Conservation (phyloP, 139 green algal genomes). For the Pseudopediastrum boryanum region DNA sequence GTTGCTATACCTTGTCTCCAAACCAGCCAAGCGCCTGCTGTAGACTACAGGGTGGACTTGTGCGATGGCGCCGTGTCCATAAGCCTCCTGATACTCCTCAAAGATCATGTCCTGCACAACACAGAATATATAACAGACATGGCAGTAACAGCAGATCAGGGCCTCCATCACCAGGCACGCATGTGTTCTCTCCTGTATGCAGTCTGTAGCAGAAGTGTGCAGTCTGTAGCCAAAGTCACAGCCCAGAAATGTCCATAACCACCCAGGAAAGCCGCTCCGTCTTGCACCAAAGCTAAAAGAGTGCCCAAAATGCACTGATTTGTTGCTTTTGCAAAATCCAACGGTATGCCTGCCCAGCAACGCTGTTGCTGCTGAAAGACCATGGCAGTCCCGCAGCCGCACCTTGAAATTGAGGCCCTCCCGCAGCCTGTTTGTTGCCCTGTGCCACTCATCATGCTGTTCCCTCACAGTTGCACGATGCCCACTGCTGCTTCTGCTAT, state of each 20-base stretch:
- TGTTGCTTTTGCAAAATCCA: too few relatives aligned
- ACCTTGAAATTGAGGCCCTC: neutral
- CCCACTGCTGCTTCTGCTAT: slow-evolving; percentile 7
- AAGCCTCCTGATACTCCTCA: slow-evolving; percentile 8
- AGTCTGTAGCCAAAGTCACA: too few relatives aligned
- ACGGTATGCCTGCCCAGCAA: too few relatives aligned
- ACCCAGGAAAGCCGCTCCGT: too few relatives aligned
- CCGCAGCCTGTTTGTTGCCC: neutral
- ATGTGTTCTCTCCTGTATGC: too few relatives aligned
- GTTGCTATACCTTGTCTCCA: slow-evolving; percentile 11
- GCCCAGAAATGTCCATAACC: too few relatives aligned
- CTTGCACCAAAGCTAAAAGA: too few relatives aligned
- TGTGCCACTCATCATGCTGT: slow-evolving; percentile 14
- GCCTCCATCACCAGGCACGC: too few relatives aligned
- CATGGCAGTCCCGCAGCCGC: neutral
- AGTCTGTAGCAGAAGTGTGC: too few relatives aligned
- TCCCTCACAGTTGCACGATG: neutral
- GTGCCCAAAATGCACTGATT: too few relatives aligned
- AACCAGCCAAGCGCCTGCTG: neutral
- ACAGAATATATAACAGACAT: too few relatives aligned
- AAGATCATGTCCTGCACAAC: slow-evolving; percentile 45
- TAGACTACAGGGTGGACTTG: slow-evolving; percentile 4
- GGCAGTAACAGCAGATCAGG: too few relatives aligned
- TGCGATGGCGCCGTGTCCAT: neutral
- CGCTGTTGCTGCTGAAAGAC: neutral